Conservation (phyloP, 768 basidiomycete genomes). For the Hygrocybe punicea region DNA sequence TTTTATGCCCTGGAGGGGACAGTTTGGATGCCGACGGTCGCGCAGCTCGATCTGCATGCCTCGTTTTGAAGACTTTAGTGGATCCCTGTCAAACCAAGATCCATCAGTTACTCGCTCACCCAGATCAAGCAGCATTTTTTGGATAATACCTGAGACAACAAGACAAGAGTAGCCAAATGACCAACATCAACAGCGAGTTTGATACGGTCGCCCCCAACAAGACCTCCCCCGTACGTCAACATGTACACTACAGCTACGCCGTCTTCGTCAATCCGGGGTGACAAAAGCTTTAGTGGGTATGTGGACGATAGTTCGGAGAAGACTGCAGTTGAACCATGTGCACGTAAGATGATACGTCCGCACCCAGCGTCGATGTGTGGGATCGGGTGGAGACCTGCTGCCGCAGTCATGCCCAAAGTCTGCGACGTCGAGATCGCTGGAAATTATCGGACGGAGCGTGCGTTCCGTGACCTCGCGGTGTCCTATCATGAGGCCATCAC, state of each 20-base stretch:
- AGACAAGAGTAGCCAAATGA: conserved; percentile 53
- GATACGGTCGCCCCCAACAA: conserved; percentile 82
- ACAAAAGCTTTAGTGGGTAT: conserved; percentile 86
- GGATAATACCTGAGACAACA: conserved; percentile 79
- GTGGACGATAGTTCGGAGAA: conserved; percentile 74
- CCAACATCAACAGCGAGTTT: conserved; percentile 60
- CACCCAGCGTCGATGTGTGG: conserved; percentile 42
- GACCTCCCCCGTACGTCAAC: conserved; percentile 86
- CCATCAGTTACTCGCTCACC: neutral
- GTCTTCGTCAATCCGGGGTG: conserved; percentile 53
- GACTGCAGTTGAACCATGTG: conserved; percentile 52
- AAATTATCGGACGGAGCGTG: no score
- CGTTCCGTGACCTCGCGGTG: no score
- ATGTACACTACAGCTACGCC: conserved; percentile 70
- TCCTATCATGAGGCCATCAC: no score
- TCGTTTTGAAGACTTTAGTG: conserved; percentile 90
- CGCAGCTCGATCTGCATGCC: conserved; percentile 58
- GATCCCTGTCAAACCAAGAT: conserved; percentile 55
- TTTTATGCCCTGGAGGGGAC: neutral
- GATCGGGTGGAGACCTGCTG: conserved; percentile 17
- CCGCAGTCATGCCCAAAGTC: no score
- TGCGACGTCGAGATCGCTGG: no score
- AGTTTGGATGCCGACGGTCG: conserved; percentile 16
- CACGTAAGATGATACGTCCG: conserved; percentile 55
- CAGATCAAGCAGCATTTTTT: neutral